phyloP scores from a whole-genome alignment of 108 stramenopile species.

The Pseudonitzschia multistriata region DNA sequence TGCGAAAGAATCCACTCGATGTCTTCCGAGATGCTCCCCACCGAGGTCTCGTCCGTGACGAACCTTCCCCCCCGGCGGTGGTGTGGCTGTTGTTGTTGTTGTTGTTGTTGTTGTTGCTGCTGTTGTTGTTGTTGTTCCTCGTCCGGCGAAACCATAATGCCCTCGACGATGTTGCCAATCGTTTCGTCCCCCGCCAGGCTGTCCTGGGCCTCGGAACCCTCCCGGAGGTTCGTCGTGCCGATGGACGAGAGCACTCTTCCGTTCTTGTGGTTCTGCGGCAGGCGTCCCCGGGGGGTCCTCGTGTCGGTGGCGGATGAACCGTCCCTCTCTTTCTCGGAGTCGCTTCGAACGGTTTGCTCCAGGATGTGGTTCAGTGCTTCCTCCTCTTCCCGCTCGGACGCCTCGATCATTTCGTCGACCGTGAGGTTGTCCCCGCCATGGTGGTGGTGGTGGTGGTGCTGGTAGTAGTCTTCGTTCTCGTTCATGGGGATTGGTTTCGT shows the following conservation, averaged over 20 bases:
- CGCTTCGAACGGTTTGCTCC: not conserved
- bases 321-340: not conserved
- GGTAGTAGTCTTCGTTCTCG: not conserved
- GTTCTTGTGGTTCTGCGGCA: not conserved
- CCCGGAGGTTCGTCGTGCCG: not conserved
- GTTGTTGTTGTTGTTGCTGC: not conserved
- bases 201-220: not conserved
- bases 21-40: conserved; percentile 10
- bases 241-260: not conserved
- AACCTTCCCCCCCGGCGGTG: not conserved
- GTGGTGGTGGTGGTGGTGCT: not conserved
- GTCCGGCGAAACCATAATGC: not conserved
- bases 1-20: not conserved
- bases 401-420: not conserved
- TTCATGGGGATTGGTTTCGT: not conserved
- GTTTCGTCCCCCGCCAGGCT: conserved; percentile 12
- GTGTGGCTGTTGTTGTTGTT: not conserved
- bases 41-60: conserved; percentile 19
- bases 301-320: too few species aligned
- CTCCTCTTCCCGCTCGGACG: conserved; percentile 6
- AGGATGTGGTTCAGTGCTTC: not conserved
- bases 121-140: not conserved
- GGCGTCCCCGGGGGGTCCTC: not conserved
- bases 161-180: not conserved
- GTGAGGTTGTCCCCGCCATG: not conserved